Conservation (phyloP, 331 rosid genomes). For the Acacia pycnantha region DNA sequence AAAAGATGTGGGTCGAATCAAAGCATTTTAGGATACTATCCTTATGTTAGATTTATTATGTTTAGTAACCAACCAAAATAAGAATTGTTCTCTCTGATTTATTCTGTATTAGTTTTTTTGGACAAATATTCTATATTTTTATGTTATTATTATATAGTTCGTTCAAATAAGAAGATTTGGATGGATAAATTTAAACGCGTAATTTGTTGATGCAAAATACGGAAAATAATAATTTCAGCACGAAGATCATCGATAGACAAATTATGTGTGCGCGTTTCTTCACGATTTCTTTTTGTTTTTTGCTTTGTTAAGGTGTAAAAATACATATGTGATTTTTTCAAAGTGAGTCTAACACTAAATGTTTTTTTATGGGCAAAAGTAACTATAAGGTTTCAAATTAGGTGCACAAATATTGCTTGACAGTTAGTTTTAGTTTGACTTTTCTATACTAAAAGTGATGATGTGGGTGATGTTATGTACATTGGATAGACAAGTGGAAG, state of each 20-base stretch:
- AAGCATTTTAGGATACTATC: neutral
- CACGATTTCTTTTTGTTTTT: no score
- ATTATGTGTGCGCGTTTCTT: no score
- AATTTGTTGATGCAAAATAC: neutral
- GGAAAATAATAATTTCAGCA: neutral
- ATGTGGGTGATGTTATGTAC: no score
- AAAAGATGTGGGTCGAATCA: neutral
- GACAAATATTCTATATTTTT: neutral
- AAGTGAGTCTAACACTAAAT: no score
- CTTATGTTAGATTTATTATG: neutral
- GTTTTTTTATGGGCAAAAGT: no score
- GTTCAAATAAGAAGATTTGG: neutral
- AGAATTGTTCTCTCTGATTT: neutral
- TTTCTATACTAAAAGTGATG: no score
- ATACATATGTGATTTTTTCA: no score
- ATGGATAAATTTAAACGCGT: neutral
- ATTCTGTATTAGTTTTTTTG: no score
- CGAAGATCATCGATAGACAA: neutral
- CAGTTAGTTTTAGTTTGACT: no score
- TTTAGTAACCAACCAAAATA: neutral
- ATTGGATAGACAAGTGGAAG: no score
- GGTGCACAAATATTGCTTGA: fast-evolving
- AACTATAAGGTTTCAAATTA: no score
- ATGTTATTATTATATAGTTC: neutral
- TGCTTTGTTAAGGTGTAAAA: no score